Evolutionary conservation across 108 stramenopile genomes (phyloP), one percentile per base, ranked within the genome.

Genomic region (Cyclotella cryptica): DNA sequence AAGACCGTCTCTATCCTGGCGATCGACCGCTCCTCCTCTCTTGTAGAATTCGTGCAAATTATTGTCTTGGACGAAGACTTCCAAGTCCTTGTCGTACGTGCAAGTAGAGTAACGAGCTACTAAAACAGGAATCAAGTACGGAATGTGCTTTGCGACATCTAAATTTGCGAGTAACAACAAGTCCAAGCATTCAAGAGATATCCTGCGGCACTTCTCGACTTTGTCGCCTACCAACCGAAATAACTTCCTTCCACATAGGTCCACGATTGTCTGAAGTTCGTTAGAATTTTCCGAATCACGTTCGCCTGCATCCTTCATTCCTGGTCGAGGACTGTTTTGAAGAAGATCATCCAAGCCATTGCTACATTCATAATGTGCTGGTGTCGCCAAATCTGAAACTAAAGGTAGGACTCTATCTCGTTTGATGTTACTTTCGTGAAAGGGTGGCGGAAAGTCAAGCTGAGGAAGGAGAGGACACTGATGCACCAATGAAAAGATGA

Each of bases 51-150:
- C 88, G 47, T 89, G 88, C 21, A 18, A 70, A 21, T 78, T 61
- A 17, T 46, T 18, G 42, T 89, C 84, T 65, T 80, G 81, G 40
- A 91, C 85, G 69, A 91, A 91, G 11, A 91, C 80, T 43, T 88
- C 66, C 83, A 83, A 65, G 10, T 85, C 84, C 43, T 80, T 79
- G 75, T 91, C 90, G 47, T 88, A 82, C 21, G 42, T 60, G 35
- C 66, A 69, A 39, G 71, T 61, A 6, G 88, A 72, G 44, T 67
- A 85, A 29, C 90, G 83, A 26, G 74, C 62, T 35, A 77, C 39
- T 26, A 91, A 44, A 18, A 82, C 78, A 26, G 90, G 83, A 42
- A 91, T 81, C 44, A 88, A 41, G 46, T 84, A 88, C 4, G 84
- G 76, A 41, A 89, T 44, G 43, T 87, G 81, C 45, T 71, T 86